phyloP scores from a whole-genome alignment of 148 eudicot genomes.

The Fagopyrum esculentum region DNA sequence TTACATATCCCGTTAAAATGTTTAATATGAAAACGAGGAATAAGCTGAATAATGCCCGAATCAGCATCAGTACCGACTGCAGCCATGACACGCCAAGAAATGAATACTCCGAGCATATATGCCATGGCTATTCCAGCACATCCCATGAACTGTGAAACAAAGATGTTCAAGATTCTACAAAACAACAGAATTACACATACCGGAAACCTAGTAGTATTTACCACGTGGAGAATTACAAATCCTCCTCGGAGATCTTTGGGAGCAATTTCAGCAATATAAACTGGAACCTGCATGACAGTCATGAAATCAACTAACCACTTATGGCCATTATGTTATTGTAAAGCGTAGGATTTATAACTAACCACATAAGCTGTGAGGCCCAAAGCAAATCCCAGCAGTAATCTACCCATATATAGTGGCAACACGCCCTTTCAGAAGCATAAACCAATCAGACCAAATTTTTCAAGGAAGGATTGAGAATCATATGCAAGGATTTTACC shows the following conservation, averaged over 20 bases:
- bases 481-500: constrained; percentile 11
- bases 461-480: not conserved
- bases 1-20: not conserved
- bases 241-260: constrained; percentile 27
- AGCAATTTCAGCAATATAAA: constrained; percentile 29
- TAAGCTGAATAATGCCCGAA: not conserved
- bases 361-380: constrained; percentile 23
- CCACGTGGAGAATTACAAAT: constrained; percentile 19
- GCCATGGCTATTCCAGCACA: constrained; percentile 17
- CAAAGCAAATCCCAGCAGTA: constrained; percentile 23
- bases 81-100: constrained; percentile 31
- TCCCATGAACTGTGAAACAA: constrained; percentile 18
- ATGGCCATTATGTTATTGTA: not conserved
- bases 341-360: constrained; percentile 9
- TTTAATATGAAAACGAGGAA: not conserved
- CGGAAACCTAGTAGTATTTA: not conserved
- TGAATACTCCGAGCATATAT: constrained; percentile 24
- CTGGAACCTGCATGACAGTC: constrained; percentile 11
- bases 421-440: constrained; percentile 19
- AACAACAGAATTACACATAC: too few relatives aligned
- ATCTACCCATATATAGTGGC: constrained; percentile 31
- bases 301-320: not conserved
- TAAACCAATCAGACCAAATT: not conserved
- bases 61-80: constrained; percentile 19
- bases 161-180: too few relatives aligned